Percentiles rank a stretch among this genome's conserved stretches.
phyloP scores from a whole-genome alignment of 2,329 filamentous ascomycete genomes.

The Xylariaceae sp. region DNA sequence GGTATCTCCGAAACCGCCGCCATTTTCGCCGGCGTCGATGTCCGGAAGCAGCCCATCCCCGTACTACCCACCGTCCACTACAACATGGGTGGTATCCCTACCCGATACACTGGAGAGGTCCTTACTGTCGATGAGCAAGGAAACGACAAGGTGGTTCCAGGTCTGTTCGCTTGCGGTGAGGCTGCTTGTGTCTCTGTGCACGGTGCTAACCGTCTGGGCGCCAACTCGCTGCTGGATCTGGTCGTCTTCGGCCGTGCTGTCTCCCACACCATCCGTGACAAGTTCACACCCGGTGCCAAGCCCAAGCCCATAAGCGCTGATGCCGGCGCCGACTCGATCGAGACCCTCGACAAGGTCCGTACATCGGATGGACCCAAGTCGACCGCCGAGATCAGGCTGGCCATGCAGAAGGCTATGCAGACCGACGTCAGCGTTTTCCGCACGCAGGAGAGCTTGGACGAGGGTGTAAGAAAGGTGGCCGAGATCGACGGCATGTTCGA shows the following conservation, averaged over 20 bases:
- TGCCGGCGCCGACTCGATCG: slow-evolving; percentile 81
- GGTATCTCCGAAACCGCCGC: slow-evolving; percentile 98
- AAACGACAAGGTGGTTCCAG: slow-evolving; percentile 88
- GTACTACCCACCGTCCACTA: slow-evolving; percentile 97
- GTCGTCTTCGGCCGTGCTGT: slow-evolving; percentile 98
- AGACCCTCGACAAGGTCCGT: slow-evolving; percentile 78
- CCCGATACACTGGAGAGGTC: slow-evolving; percentile 94
- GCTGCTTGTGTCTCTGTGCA: slow-evolving; percentile 97
- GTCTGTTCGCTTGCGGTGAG: slow-evolving; percentile 94
- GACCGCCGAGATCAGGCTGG: slow-evolving; percentile 80
- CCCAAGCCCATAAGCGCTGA: slow-evolving; percentile 78
- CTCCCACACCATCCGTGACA: slow-evolving; percentile 94
- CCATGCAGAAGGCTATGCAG: slow-evolving; percentile 99
- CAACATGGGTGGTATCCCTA: slow-evolving; percentile 99
- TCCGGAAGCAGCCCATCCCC: slow-evolving; percentile 93
- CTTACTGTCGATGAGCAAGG: slow-evolving; percentile 80
- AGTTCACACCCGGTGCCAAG: slow-evolving; percentile 75
- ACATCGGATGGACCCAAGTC: slow-evolving; percentile 78
- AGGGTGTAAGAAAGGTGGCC: slow-evolving; percentile 83
- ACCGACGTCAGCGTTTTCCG: slow-evolving; percentile 95
- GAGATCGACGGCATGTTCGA: slow-evolving; percentile 76
- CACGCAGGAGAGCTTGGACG: slow-evolving; percentile 86
- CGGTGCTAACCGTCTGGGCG: slow-evolving; percentile 94
- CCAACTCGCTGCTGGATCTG: slow-evolving; percentile 96
- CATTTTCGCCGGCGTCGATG: slow-evolving; percentile 95